Percentiles rank a stretch among this genome's conserved stretches.
Evolutionary conservation across 495 filamentous ascomycete genomes (phyloP).

Genomic region (Staphylotrichum longicolle): DNA sequence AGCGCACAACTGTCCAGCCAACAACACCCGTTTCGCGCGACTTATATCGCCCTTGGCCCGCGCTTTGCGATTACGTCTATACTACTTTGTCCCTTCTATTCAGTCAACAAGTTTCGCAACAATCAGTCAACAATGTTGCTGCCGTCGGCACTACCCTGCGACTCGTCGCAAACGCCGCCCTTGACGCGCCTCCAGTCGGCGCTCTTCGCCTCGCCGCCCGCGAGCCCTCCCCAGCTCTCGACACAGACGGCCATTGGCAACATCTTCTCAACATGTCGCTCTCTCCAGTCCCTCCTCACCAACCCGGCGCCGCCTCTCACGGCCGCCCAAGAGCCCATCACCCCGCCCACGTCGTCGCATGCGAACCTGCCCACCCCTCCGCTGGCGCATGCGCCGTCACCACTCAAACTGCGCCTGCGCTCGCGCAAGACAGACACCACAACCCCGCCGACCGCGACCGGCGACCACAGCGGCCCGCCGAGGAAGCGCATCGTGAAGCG

Average conservation of each 20-base stretch:
- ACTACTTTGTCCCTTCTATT: not conserved
- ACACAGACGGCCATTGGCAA: constrained; percentile 53
- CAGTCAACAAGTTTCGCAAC: not conserved
- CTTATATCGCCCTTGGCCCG: not conserved
- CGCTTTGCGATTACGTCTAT: not conserved
- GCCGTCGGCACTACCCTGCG: constrained; percentile 69
- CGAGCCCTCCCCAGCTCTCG: constrained; percentile 60
- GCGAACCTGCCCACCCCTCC: constrained; percentile 54
- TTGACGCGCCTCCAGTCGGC: constrained; percentile 53
- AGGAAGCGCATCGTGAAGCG: constrained; percentile 54
- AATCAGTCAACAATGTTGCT: constrained; percentile 55
- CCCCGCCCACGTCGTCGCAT: constrained; percentile 51
- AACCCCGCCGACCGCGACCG: not conserved
- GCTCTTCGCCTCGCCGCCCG: constrained; percentile 60
- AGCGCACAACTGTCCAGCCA: constrained; percentile 11
- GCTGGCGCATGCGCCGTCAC: constrained; percentile 48
- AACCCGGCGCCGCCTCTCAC: constrained; percentile 39
- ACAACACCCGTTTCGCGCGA: not conserved
- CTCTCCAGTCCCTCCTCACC: constrained; percentile 65
- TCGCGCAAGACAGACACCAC: constrained; percentile 39
- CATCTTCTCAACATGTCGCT: constrained; percentile 66
- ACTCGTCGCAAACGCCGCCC: constrained; percentile 51
- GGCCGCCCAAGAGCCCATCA: constrained; percentile 38
- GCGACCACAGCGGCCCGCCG: constrained; percentile 24
- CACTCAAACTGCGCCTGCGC: constrained; percentile 49